These are phyloP conservation scores for Pseudogymnoascus sp. DNA, from an alignment of 2,329 filamentous ascomycete species.

Conservation along the genomic window DNA sequence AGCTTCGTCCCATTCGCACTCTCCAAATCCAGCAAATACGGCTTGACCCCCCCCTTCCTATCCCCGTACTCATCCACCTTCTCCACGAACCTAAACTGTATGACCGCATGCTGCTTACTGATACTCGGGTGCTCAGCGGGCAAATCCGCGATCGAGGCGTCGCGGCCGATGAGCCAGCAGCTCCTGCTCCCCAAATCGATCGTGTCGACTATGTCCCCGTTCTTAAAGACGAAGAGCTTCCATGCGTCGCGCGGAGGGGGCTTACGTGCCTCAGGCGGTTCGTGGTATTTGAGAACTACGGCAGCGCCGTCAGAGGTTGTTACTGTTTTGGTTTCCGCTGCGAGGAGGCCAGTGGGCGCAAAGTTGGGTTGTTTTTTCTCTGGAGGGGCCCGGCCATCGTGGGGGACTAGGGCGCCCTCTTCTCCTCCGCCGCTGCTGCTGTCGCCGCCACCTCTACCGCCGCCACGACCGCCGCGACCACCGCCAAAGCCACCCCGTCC, in stretches of 20 bases:
- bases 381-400: conserved; percentile 37
- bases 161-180: conserved; percentile 86
- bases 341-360: conserved; percentile 68
- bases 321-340: conserved; percentile 74
- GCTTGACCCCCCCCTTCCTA: conserved; percentile 67
- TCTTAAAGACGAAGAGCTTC: conserved; percentile 92
- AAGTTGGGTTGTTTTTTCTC: conserved; percentile 88
- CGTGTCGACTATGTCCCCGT: conserved; percentile 68
- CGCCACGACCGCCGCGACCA: neutral
- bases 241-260: conserved; percentile 70
- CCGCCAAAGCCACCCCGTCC: neutral
- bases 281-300: conserved; percentile 89
- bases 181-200: conserved; percentile 67
- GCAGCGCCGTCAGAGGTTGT: conserved; percentile 64
- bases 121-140: conserved; percentile 82
- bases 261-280: conserved; percentile 86
- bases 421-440: neutral
- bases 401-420: conserved; percentile 15
- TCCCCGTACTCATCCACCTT: conserved; percentile 83
- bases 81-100: conserved; percentile 83
- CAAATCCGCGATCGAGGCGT: conserved; percentile 72
- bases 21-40: conserved; percentile 88
- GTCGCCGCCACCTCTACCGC: conserved; percentile 25
- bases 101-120: conserved; percentile 89
- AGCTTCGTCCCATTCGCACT: conserved; percentile 84